Evolutionary conservation across 495 filamentous ascomycete genomes (phyloP).

Genomic region (Aspergillus funiculosus): DNA sequence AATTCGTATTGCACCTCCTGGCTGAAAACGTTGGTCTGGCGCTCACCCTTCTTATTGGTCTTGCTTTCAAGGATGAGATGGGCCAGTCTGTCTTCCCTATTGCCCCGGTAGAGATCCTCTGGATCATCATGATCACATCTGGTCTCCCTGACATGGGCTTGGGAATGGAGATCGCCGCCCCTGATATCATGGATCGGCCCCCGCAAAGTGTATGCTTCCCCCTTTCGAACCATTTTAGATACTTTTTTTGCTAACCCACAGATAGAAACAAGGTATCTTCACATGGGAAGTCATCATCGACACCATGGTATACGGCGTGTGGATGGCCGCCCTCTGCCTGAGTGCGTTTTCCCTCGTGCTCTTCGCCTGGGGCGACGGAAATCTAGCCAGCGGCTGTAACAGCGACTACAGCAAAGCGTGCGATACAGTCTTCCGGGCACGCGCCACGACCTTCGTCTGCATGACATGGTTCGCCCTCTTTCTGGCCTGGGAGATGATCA

Average conservation of each 20-base stretch:
- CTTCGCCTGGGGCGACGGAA: slow-evolving; percentile 60
- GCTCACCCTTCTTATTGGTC: slow-evolving; percentile 60
- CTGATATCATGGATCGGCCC: slow-evolving; percentile 62
- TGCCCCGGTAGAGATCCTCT: slow-evolving; percentile 66
- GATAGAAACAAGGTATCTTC: slow-evolving; percentile 61
- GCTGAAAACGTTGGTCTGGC: slow-evolving; percentile 71
- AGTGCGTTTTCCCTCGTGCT: slow-evolving; percentile 59
- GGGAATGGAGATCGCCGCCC: slow-evolving; percentile 61
- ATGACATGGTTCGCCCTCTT: slow-evolving; percentile 72
- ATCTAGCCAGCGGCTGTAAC: slow-evolving; percentile 60
- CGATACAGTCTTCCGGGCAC: slow-evolving; percentile 63
- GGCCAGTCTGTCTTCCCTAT: slow-evolving; percentile 67
- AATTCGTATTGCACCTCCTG: slow-evolving; percentile 68
- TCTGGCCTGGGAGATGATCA: slow-evolving; percentile 68
- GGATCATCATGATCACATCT: slow-evolving; percentile 75
- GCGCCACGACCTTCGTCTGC: slow-evolving; percentile 65
- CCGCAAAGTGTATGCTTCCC: slow-evolving; percentile 50
- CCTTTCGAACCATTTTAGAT: slow-evolving; percentile 5
- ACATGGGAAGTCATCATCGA: slow-evolving; percentile 62
- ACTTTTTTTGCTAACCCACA: slow-evolving; percentile 29
- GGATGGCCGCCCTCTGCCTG: slow-evolving; percentile 64
- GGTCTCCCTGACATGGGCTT: slow-evolving; percentile 70
- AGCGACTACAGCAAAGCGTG: slow-evolving; percentile 49
- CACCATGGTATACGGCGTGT: slow-evolving; percentile 63
- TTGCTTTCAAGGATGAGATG: slow-evolving; percentile 61